Evolutionary conservation across 2,329 filamentous ascomycete species (phyloP).

Genomic region (Dactylellina drechsleri): DNA sequence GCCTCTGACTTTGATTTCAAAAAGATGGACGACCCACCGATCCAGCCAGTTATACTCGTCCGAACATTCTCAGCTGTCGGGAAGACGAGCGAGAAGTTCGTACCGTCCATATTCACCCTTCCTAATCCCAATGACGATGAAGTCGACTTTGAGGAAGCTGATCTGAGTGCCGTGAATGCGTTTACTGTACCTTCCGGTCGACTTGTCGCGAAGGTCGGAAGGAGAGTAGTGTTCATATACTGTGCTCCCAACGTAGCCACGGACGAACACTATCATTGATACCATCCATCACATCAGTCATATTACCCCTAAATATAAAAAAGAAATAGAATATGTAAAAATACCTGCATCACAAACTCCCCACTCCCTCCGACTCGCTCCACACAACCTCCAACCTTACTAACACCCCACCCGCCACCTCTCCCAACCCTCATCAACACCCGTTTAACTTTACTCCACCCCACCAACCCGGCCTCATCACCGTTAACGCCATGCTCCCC

Average conservation of each 20-base stretch:
- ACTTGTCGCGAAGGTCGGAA: conserved; percentile 33
- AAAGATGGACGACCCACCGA: conserved; percentile 81
- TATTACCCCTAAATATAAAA: background rate
- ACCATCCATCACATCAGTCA: background rate
- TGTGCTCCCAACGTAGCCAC: conserved; percentile 37
- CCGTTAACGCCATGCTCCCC: conserved; percentile 69
- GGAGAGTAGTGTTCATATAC: conserved; percentile 34
- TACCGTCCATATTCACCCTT: conserved; percentile 57
- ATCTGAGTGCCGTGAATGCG: conserved; percentile 57
- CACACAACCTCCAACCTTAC: conserved; percentile 36
- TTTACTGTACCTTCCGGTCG: conserved; percentile 63
- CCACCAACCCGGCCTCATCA: conserved; percentile 70
- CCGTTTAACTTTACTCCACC: conserved; percentile 78
- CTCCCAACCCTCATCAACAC: conserved; percentile 64
- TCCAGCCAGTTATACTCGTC: conserved; percentile 79
- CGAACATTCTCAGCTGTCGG: conserved; percentile 83
- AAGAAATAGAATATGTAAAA: conserved; percentile 59
- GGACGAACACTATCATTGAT: conserved; percentile 30
- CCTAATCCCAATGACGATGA: conserved; percentile 29
- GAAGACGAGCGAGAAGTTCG: conserved; percentile 78
- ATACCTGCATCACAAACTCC: conserved; percentile 72
- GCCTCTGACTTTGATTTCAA: conserved; percentile 76
- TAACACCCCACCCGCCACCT: conserved; percentile 26
- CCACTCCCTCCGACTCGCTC: conserved; percentile 62
- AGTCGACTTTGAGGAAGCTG: conserved; percentile 36